Evolutionary conservation across 1,284 basidiomycete species (phyloP), one percentile per base, ranked within the genome.

Genomic region (Rhodofomes roseus): DNA sequence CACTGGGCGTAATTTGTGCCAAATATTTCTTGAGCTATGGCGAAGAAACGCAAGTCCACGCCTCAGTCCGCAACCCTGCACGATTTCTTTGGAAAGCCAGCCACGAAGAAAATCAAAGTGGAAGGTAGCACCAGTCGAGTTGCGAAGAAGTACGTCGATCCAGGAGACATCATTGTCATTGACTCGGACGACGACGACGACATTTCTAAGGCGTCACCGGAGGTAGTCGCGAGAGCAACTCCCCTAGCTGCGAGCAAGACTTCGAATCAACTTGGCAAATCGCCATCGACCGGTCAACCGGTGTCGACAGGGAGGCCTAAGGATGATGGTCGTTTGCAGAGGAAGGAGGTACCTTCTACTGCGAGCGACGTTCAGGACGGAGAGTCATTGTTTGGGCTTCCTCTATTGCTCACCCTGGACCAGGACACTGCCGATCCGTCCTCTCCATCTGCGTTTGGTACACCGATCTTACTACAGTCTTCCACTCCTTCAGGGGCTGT

Each of bases 141-240:
- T 16, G 4, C 18, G 73, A 74, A 57, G 65, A 66, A 44, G 43
- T 57, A 46, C 14, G 61, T 62, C 8, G 63, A 63, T 20, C 68
- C 70, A 18, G 70, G 66, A 57, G 79, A 84, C 40, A 69, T 84
- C 59, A 84, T 87, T 54, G 71, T 86, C 62, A 81, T 88, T 59
- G 84, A 87, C 66, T 85, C 84, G 31, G 85, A 87, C 52, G 78
- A 79, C 20, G 85, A 87, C 52, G 78, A 79, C 20, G 78, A 78
- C 56, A 60, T 64, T 16, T 64, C 61, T 29, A 61, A 59, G 22
- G 31, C 50, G 22, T 23, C 36, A 11, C 29, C 41, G 56, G n/a
- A n/a, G 18, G 25, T n/a, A n/a, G 22, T n/a, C 37, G 37, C 37
- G 4, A 6, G 7, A 39, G 37, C 37, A 8, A 58, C 53, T 23